phyloP scores from a whole-genome alignment of 1,284 basidiomycete species.

The Agaricales sp. region DNA sequence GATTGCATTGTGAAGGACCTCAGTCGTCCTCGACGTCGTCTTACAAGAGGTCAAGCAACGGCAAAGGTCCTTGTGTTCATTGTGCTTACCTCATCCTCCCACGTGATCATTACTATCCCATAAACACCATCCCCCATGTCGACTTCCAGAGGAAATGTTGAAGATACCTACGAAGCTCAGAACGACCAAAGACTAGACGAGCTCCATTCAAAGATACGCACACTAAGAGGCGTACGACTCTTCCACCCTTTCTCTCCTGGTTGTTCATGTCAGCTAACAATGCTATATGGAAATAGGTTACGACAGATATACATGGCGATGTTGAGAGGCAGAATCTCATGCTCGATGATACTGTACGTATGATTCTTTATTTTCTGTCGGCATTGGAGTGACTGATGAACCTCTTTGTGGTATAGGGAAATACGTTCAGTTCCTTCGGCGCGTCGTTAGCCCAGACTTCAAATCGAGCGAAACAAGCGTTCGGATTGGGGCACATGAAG shows the following conservation, averaged over 20 bases:
- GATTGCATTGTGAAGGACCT: too few species aligned
- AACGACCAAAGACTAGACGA: slow-evolving; percentile 77
- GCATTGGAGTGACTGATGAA: neutral
- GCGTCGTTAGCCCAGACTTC: slow-evolving; percentile 51
- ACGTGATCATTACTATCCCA: neutral
- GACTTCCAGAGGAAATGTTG: slow-evolving; percentile 25
- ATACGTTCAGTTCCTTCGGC: slow-evolving; percentile 56
- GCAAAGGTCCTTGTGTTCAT: too few species aligned
- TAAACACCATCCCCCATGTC: slow-evolving; percentile 18
- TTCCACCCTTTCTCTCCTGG: slow-evolving; percentile 6
- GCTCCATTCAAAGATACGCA: slow-evolving; percentile 70
- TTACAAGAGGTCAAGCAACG: too few species aligned
- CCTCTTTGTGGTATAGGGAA: slow-evolving; percentile 28
- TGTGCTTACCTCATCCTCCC: neutral
- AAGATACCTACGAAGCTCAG: slow-evolving; percentile 70
- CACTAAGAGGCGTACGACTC: slow-evolving; percentile 55
- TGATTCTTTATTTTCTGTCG: neutral
- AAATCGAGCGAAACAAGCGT: slow-evolving; percentile 56
- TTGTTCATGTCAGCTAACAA: neutral
- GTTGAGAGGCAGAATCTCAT: slow-evolving; percentile 72
- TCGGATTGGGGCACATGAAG: slow-evolving; percentile 59
- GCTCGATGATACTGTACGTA: slow-evolving; percentile 64
- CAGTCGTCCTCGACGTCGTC: too few species aligned
- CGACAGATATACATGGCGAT: slow-evolving; percentile 71
- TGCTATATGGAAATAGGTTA: slow-evolving; percentile 39